Conservation (phyloP, 129 eudicot species). For the Cynara cardunculus region DNA sequence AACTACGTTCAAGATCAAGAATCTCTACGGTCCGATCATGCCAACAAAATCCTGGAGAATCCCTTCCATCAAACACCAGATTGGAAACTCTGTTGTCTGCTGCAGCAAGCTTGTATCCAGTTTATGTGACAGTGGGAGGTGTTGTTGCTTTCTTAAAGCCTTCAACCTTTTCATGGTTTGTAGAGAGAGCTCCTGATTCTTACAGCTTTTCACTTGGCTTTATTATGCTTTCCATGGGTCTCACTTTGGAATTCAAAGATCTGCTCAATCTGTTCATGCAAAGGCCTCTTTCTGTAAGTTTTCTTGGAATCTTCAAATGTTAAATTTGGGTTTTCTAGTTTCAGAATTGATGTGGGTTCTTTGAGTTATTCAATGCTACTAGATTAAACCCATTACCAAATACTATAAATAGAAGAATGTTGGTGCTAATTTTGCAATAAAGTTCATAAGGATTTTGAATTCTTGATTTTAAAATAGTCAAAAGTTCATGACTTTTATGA, state of each 20-base stretch:
- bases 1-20: conserved; percentile 10
- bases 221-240: conserved; percentile 85
- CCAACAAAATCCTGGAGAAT: conserved; percentile 17
- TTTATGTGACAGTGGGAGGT: conserved; percentile 78
- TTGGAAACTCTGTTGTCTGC: conserved; percentile 50
- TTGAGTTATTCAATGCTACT: neutral
- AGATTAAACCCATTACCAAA: neutral
- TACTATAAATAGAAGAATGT: neutral
- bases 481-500: conserved; percentile 7
- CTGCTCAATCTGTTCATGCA: conserved; percentile 63
- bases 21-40: conserved; percentile 4
- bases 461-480: neutral
- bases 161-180: conserved; percentile 78
- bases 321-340: neutral
- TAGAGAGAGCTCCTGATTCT: conserved; percentile 55
- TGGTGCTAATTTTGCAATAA: neutral
- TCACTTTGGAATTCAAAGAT: conserved; percentile 80
- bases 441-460: neutral
- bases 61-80: conserved; percentile 32
- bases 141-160: conserved; percentile 69
- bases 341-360: neutral
- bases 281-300: conserved; percentile 81
- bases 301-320: neutral
- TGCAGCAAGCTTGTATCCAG: conserved; percentile 84
- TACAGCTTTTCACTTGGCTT: conserved; percentile 75